A percentile compares a stretch with the other conserved stretches of the same genome.
These are phyloP conservation scores for Solanum bukasovii DNA, from an alignment of 257 asterid species.

Conservation along the genomic window DNA sequence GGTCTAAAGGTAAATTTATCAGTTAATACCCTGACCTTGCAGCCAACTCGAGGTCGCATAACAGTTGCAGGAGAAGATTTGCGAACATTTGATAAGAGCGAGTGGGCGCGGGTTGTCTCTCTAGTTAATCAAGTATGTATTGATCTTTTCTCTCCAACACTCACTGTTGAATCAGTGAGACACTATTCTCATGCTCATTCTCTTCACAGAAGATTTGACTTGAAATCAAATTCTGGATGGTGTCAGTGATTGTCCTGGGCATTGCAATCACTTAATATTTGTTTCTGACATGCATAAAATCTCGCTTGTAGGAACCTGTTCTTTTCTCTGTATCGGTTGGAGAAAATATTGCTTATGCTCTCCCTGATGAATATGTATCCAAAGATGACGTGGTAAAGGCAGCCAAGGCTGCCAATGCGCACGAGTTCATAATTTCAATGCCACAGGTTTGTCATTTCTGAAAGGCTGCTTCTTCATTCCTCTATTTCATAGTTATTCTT, in stretches of 20 bases:
- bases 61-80: slow-evolving; percentile 97
- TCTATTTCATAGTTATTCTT: background rate
- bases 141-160: slow-evolving; percentile 4
- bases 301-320: slow-evolving; percentile 72
- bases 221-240: background rate
- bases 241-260: background rate
- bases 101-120: slow-evolving; percentile 93
- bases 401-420: slow-evolving; percentile 99
- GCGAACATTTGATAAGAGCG: slow-evolving; percentile 81
- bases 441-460: slow-evolving; percentile 60
- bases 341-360: slow-evolving; percentile 95
- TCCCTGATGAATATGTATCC: slow-evolving; percentile 85
- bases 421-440: slow-evolving; percentile 78
- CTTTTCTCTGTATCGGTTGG: slow-evolving; percentile 88
- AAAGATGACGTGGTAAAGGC: slow-evolving; percentile 83
- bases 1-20: background rate
- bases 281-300: background rate
- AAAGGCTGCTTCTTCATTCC: background rate
- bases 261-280: background rate
- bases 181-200: background rate
- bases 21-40: slow-evolving; percentile 18
- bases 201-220: background rate
- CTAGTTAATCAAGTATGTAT: slow-evolving; percentile 76
- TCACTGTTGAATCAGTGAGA: background rate
- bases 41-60: slow-evolving; percentile 87